These are phyloP conservation scores for Aurantiochytrium sp. DNA, from an alignment of 108 stramenopile species.

Conservation along the genomic window DNA sequence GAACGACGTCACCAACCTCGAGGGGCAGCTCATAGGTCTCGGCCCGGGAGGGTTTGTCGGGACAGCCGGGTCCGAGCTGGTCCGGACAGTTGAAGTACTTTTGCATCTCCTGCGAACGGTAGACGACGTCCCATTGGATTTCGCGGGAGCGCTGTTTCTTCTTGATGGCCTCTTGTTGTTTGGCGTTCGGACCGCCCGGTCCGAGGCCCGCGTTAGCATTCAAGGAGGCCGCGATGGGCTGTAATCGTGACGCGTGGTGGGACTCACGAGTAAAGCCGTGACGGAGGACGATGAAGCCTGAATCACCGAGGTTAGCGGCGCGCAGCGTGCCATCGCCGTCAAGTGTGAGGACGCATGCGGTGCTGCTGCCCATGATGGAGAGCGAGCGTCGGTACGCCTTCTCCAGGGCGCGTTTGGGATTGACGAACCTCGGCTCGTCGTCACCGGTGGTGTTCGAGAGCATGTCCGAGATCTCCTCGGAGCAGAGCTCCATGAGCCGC, in stretches of 20 bases:
- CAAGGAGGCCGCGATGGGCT: background rate
- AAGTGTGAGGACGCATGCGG: background rate
- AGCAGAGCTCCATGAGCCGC: background rate
- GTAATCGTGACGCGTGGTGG: background rate
- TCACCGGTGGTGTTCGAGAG: background rate
- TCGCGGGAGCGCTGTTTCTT: background rate
- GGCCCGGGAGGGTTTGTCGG: conserved; percentile 32
- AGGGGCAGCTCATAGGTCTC: conserved; percentile 33
- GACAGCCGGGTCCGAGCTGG: conserved; percentile 5
- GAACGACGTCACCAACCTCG: conserved; percentile 33
- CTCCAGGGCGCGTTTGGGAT: background rate
- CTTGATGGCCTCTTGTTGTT: background rate
- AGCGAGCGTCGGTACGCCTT: background rate
- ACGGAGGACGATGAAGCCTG: background rate
- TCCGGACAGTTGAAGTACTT: conserved; percentile 27
- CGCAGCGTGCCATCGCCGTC: background rate
- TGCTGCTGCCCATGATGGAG: conserved; percentile 15
- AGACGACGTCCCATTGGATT: conserved; percentile 6
- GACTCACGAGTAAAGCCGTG: background rate
- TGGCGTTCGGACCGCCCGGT: background rate
- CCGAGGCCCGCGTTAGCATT: background rate
- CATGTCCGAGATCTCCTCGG: background rate
- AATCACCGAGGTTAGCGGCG: conserved; percentile 1
- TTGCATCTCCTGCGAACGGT: background rate
- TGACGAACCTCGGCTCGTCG: background rate